Conservation (phyloP, 371 early-diverging fungal species). For the Chytridium lagenaria region DNA sequence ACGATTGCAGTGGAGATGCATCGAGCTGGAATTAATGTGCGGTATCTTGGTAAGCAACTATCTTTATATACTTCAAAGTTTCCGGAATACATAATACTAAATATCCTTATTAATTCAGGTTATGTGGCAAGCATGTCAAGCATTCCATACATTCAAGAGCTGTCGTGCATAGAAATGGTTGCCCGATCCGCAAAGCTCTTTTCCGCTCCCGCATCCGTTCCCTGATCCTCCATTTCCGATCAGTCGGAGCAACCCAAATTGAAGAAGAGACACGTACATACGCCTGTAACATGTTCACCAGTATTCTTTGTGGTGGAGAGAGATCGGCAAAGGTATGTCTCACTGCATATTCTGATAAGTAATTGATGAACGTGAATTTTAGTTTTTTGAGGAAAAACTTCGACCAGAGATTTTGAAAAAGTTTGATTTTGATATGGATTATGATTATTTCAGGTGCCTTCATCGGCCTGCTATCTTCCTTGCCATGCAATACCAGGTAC, state of each 20-base stretch:
- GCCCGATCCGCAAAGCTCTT: constrained; percentile 51
- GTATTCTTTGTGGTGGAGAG: constrained; percentile 42
- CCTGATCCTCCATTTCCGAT: constrained; percentile 53
- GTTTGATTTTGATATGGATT: constrained; percentile 45
- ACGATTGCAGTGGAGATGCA: constrained; percentile 49
- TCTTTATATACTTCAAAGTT: background rate
- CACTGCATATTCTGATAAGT: background rate
- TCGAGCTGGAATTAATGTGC: constrained; percentile 54
- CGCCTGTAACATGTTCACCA: constrained; percentile 43
- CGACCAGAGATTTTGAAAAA: constrained; percentile 41
- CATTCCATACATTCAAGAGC: constrained; percentile 53
- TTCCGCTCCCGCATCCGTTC: constrained; percentile 47
- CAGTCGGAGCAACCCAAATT: constrained; percentile 55
- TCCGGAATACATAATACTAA: background rate
- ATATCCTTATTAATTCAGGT: constrained; percentile 38
- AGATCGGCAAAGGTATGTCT: constrained; percentile 38
- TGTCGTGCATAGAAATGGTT: constrained; percentile 57
- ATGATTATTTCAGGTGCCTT: constrained; percentile 38
- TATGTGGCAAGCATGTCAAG: constrained; percentile 46
- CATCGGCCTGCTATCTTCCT: constrained; percentile 54
- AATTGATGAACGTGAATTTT: background rate
- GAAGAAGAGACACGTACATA: constrained; percentile 52
- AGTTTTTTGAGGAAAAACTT: constrained; percentile 54
- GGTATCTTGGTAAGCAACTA: constrained; percentile 52
- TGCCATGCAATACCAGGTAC: constrained; percentile 59